phyloP scores from a whole-genome alignment of 2,329 filamentous ascomycete genomes.

The Xylariaceae sp. region DNA sequence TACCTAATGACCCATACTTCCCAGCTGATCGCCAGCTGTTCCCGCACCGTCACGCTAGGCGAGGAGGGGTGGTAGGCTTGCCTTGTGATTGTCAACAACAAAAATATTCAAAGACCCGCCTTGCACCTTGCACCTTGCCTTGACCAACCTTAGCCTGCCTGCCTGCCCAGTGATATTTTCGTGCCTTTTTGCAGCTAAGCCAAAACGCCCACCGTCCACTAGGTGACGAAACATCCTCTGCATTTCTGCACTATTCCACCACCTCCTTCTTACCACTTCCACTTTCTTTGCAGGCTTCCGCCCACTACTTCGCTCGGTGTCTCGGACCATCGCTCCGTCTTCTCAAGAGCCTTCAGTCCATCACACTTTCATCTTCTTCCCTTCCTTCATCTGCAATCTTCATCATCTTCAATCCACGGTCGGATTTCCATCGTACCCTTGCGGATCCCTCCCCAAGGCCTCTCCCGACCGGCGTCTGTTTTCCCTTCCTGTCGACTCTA shows the following conservation, averaged over 20 bases:
- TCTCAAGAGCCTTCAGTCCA: constrained; percentile 9
- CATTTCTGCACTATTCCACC: constrained; percentile 27
- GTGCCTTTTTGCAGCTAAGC: constrained; percentile 13
- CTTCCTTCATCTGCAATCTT: constrained; percentile 17
- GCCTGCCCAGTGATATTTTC: constrained; percentile 5
- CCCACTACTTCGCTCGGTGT: constrained; percentile 17
- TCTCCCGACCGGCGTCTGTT: constrained; percentile 16
- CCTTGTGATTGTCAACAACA: constrained; percentile 34
- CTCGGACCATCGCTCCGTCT: constrained; percentile 25
- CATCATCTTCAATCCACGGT: constrained; percentile 6
- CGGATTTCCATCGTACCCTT: constrained; percentile 5
- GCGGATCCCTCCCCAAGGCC: constrained; percentile 5
- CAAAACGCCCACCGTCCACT: constrained; percentile 22
- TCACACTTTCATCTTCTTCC: constrained; percentile 16
- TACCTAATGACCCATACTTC: neutral
- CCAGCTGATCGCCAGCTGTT: neutral
- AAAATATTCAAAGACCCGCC: constrained; percentile 20
- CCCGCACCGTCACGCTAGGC: neutral
- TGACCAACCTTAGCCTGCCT: neutral
- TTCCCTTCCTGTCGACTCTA: constrained; percentile 10
- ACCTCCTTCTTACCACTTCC: constrained; percentile 25
- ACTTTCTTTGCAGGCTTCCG: constrained; percentile 22
- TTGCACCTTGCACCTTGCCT: too few relatives aligned
- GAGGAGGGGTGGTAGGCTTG: constrained; percentile 14
- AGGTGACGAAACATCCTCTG: constrained; percentile 24